phyloP scores from a whole-genome alignment of 139 green algal genomes.

The Coelastrella sp. region DNA sequence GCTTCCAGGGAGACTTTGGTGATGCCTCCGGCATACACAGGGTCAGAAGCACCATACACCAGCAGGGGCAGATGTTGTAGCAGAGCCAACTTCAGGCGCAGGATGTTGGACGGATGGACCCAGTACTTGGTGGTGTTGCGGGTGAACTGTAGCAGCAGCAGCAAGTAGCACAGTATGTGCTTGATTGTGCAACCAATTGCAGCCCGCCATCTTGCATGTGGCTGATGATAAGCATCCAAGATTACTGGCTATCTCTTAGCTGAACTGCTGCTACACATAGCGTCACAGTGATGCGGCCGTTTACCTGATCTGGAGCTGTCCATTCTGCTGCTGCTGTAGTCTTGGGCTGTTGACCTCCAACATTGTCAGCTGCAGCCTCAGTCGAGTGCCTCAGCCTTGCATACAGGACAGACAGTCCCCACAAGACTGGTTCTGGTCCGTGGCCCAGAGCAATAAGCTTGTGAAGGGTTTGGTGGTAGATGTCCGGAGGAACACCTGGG shows the following conservation, averaged over 20 bases:
- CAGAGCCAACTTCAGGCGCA: constrained; percentile 72
- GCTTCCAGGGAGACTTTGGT: background rate
- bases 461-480: constrained; percentile 30
- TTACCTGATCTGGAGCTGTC: constrained; percentile 32
- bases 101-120: constrained; percentile 72
- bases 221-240: too few species aligned
- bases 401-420: constrained; percentile 13
- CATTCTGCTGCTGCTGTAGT: background rate
- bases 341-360: background rate
- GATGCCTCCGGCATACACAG: background rate
- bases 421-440: constrained; percentile 1
- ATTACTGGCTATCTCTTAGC: too few species aligned
- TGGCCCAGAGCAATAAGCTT: background rate
- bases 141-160: constrained; percentile 57
- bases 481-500: constrained; percentile 36
- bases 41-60: constrained; percentile 67
- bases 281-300: too few species aligned
- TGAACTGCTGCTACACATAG: background rate
- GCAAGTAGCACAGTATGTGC: background rate
- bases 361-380: background rate
- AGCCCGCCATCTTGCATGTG: too few species aligned
- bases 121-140: constrained; percentile 88
- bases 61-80: constrained; percentile 85
- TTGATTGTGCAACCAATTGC: too few species aligned
- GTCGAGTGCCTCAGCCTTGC: constrained; percentile 12